Percentiles rank a stretch among this genome's conserved stretches.
Conservation (phyloP, 306 rosid species). For the Myrica gale region DNA sequence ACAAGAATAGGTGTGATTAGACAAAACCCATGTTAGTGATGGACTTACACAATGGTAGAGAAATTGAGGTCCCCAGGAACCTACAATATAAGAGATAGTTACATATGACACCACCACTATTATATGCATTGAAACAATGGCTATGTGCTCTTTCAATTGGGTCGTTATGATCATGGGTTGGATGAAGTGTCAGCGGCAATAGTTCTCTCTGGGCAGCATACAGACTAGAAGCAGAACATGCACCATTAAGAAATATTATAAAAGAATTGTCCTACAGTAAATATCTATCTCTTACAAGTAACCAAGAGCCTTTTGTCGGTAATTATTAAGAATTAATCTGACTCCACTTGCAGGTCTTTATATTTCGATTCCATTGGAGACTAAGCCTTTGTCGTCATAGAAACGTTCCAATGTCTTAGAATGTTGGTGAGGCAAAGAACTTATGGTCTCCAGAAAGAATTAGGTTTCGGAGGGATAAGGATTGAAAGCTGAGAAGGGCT, state of each 20-base stretch:
- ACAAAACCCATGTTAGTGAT: neutral
- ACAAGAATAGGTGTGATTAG: constrained; percentile 1
- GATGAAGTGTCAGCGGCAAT: neutral
- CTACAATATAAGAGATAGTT: neutral
- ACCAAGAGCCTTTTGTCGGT: neutral
- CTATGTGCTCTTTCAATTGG: no score
- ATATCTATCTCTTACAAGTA: neutral
- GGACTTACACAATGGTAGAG: neutral
- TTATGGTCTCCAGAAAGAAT: neutral
- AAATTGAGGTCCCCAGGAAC: neutral
- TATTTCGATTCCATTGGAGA: neutral
- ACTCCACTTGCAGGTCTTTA: neutral
- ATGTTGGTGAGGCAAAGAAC: neutral
- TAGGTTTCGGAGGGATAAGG: neutral
- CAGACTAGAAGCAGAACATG: neutral
- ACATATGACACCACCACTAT: neutral
- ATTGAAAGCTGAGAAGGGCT: neutral
- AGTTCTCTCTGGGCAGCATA: neutral
- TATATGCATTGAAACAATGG: neutral
- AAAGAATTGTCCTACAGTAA: neutral
- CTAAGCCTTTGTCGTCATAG: neutral
- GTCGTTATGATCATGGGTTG: no score
- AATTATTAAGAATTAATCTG: neutral
- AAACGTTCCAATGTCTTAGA: neutral
- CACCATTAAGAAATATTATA: neutral